Base-by-base conservation (phyloP, 768 basidiomycete genomes). In the Gloeopeniophorella convolvens region DNA sequence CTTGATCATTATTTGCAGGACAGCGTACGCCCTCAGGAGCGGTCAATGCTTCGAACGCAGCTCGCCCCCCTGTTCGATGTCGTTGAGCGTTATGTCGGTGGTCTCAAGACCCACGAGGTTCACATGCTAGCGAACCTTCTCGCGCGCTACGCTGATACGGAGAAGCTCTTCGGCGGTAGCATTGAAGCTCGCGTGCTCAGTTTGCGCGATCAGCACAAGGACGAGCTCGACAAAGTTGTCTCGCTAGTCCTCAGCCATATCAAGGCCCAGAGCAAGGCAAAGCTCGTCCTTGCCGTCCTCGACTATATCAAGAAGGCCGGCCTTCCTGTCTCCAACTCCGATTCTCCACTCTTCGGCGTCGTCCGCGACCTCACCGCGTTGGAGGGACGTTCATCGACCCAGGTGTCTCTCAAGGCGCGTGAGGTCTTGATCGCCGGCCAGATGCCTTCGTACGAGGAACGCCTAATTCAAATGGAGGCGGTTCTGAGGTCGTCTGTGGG, bases 361-460 rank as follows among this genome's bases (percentile, higher is more conserved):
- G 72, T 96, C 51, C 83, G 83, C 60, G 80, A 78, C 39, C 78
- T 98, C 32, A 89, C 94, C 45, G 78, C 79, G 27, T 76, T 98
- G 30, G 95, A 98, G 68, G 85, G 89, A 41, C 88, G 92, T 62
- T 91, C 91, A 5, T 95, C 94, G n/a, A 89, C 82, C 26, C 75
- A 84, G 48, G 94, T 98, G 30, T 79, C 94, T 3, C 70, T 99
- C 56, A 97, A 95, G 68, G 96, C 96, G 34, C 88, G 96, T 39
- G 96, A 99, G 71, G 96, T 96, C 6, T 77, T 98, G 40, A 98
- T 99, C 62, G 77, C 91, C 27, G 90, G 89, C 40, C 91, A 95
- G 65, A 87, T 99, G 80, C 96, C 96, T 5, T 95, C 93, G 12
- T 95, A 90, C 63, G 93, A 97, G 62, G 96, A 98, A 66, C 86